These are phyloP conservation scores for Boletus insuetus DNA, from an alignment of 768 basidiomycete species.

Conservation along the genomic window DNA sequence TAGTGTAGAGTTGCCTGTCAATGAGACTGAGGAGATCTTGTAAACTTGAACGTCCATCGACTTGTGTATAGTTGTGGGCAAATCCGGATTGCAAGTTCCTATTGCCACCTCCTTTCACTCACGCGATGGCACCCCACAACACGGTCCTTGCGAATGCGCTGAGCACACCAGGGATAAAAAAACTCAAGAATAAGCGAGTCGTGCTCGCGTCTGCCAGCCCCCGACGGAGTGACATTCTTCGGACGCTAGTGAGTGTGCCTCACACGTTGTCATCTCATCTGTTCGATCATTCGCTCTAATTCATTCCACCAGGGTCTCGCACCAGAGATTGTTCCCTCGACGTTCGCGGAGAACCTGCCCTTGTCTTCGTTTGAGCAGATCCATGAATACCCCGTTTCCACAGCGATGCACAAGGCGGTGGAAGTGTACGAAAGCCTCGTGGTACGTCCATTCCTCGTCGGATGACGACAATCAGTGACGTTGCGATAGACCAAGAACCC, in stretches of 20 bases:
- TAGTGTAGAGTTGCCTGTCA: not conserved
- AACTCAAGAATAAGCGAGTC: conserved; percentile 72
- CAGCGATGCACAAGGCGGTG: conserved; percentile 74
- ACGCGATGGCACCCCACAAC: conserved; percentile 34
- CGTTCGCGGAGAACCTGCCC: conserved; percentile 77
- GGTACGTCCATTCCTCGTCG: conserved; percentile 33
- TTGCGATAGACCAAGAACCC: conserved; percentile 44
- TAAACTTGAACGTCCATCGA: not conserved
- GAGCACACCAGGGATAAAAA: conserved; percentile 56
- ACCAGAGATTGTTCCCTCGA: conserved; percentile 72
- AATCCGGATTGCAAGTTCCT: not conserved
- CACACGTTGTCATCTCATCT: not conserved
- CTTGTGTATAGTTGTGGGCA: not conserved
- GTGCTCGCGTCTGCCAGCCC: conserved; percentile 87
- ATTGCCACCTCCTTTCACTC: not conserved
- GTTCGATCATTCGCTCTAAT: not conserved
- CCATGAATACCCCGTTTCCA: conserved; percentile 74
- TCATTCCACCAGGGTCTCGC: conserved; percentile 46
- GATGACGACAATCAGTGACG: not conserved
- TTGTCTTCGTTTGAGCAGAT: conserved; percentile 65
- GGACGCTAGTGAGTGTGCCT: conserved; percentile 52
- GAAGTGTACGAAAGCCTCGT: conserved; percentile 89
- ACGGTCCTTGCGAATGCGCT: conserved; percentile 63
- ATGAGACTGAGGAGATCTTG: not conserved
- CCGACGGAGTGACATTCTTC: conserved; percentile 79